Percentiles rank a stretch among this genome's conserved stretches.
These are phyloP conservation scores for Talaromyces sp. DNA, from an alignment of 2,329 filamentous ascomycete genomes.

Conservation along the genomic window DNA sequence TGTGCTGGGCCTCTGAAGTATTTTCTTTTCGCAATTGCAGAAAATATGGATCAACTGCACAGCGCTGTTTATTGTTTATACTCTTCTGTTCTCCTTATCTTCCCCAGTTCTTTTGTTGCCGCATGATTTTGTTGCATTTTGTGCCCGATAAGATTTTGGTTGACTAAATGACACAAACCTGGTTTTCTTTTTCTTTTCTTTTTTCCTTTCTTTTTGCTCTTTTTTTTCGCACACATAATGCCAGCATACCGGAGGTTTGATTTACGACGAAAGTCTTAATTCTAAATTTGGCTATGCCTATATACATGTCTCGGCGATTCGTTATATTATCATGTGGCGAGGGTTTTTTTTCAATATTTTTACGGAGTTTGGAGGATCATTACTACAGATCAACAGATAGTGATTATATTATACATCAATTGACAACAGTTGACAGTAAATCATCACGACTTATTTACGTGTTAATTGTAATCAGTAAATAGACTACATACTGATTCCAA, in stretches of 20 bases:
- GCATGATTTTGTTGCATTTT: not conserved
- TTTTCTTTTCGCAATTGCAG: not conserved
- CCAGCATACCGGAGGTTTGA: not conserved
- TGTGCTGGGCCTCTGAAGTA: not conserved
- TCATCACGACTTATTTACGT: not conserved
- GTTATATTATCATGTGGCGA: not conserved
- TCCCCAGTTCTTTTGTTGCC: not conserved
- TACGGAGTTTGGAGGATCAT: not conserved
- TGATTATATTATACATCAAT: conserved; percentile 3
- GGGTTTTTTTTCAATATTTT: not conserved
- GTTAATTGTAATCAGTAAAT: too few species aligned
- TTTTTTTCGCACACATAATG: not conserved
- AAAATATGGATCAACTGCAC: not conserved
- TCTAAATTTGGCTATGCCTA: not conserved
- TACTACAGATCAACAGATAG: not conserved
- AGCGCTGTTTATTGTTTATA: not conserved
- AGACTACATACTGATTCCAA: not conserved
- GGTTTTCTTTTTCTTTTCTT: not conserved
- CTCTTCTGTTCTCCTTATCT: not conserved
- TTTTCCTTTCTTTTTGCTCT: not conserved
- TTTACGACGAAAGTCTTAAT: not conserved
- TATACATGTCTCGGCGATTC: not conserved
- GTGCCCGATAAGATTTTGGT: not conserved
- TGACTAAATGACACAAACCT: not conserved
- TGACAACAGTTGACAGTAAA: not conserved